Base-by-base conservation (phyloP, 1,284 basidiomycete genomes). In the Tremellales sp. region DNA sequence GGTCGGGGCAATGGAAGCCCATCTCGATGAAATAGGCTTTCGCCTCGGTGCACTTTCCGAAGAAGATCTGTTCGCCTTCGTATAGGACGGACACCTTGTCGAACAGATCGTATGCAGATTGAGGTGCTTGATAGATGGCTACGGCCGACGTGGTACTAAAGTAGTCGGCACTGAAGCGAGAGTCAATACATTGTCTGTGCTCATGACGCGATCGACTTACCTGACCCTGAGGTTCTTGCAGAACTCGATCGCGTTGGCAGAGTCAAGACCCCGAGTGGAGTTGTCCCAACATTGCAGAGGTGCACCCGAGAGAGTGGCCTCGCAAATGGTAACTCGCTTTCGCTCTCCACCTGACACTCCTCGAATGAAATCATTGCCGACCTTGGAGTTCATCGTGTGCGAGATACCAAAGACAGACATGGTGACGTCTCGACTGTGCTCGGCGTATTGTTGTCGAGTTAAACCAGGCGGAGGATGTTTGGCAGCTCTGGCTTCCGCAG, bases 1-100 rank as follows among this genome's bases (percentile, higher is more conserved):
- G 71, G 28, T 65, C 61, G 37, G 66, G 76, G 61, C 70, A 72
- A 29, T 82, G 78, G 75, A 82, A 94, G 7, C 90, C 90, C 47
- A 92, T 77, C 37, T 76, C 69, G 61, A 86, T 79, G 57, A 91
- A 91, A 74, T 89, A 92, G 3, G 75, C 73, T 42, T 86, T 83
- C 13, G 89, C 90, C 46, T 83, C 78, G 73, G 70, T 69, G 1
- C 82, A 78, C 6, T 81, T 80, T 5, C 90, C 90, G 65, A 82
- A 89, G 77, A 82, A 93, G 32, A 88, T 86, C 65, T 88, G 83
- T 47, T 81, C 83, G 9, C 90, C 90, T 66, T 87, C 76, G 70
- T 89, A 82, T 43, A 94, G 75, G 19, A 94, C 80, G 53, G 77
- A 78, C 32, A 84, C 80, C 64, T 86, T 85, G 74, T 86, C 82